phyloP scores from a whole-genome alignment of 129 eudicot species.

The Flaveria robusta region DNA sequence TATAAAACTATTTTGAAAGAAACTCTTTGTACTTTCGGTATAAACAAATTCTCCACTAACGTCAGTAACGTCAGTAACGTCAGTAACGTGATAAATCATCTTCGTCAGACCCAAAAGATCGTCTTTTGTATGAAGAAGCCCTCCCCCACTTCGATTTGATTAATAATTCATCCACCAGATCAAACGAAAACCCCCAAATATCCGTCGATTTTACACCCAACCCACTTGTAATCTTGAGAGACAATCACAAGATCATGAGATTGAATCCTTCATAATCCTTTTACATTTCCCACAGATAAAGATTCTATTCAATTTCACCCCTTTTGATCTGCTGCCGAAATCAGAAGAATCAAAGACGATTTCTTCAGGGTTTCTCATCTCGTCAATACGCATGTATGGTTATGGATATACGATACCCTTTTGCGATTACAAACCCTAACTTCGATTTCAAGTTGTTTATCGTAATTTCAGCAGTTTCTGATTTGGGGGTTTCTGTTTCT shows the following conservation, averaged over 20 bases:
- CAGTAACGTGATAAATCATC: conserved; percentile 20
- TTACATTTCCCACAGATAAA: conserved; percentile 8
- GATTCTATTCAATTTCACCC: conserved; percentile 22
- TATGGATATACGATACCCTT: background rate
- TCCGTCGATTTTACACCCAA: background rate
- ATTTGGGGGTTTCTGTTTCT: conserved; percentile 3
- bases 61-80: conserved; percentile 14
- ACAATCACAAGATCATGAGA: conserved; percentile 20
- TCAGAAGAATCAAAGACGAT: conserved; percentile 1
- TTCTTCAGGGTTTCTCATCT: conserved; percentile 26
- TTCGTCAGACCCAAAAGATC: conserved; percentile 30
- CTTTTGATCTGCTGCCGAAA: conserved; percentile 25
- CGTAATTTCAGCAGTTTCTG: conserved; percentile 11
- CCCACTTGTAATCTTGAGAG: conserved; percentile 9
- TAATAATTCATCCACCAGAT: conserved; percentile 29
- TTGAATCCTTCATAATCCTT: conserved; percentile 18
- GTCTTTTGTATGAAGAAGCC: conserved; percentile 22
- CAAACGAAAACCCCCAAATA: conserved; percentile 30
- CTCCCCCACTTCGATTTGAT: conserved; percentile 21
- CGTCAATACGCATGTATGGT: conserved; percentile 29
- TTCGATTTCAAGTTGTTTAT: background rate
- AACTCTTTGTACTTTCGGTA: background rate
- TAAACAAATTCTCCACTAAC: background rate
- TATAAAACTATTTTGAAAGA: background rate
- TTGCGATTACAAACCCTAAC: conserved; percentile 17